Percentiles rank a stretch among this genome's conserved stretches.
These are phyloP conservation scores for Haematococcus lacustris DNA, from an alignment of 139 green algal genomes.

Conservation along the genomic window DNA sequence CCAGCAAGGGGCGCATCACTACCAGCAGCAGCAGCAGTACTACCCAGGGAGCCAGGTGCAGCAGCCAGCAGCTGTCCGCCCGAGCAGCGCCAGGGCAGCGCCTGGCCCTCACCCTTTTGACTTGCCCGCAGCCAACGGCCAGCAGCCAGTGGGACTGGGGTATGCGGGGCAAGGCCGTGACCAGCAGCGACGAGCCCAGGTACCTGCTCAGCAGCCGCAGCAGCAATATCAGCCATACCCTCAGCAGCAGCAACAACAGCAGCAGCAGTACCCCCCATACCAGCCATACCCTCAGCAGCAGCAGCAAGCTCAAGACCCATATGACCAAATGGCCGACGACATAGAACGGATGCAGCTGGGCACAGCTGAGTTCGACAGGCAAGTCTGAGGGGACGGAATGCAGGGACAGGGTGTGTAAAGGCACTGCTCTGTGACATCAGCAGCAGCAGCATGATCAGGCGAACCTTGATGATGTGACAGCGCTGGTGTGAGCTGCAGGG, in stretches of 20 bases:
- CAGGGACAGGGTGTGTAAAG: neutral
- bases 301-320: neutral
- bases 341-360: constrained; percentile 26
- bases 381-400: too few relatives aligned
- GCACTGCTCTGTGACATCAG: neutral
- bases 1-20: too few relatives aligned
- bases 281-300: constrained; percentile 9
- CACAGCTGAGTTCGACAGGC: constrained; percentile 10
- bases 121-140: too few relatives aligned
- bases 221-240: constrained; percentile 4
- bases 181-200: neutral
- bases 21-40: too few relatives aligned
- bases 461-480: neutral
- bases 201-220: constrained; percentile 1
- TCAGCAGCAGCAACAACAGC: constrained; percentile 9
- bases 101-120: too few relatives aligned
- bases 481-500: neutral
- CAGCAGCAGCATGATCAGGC: neutral
- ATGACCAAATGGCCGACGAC: constrained; percentile 26
- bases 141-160: too few relatives aligned
- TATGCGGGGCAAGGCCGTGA: neutral
- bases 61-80: too few relatives aligned
- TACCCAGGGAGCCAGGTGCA: too few relatives aligned
- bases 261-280: constrained; percentile 11
- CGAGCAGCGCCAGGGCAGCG: too few relatives aligned